Evolutionary conservation across 495 filamentous ascomycete genomes (phyloP).

Genomic region (Saxispiralis lemnorum): DNA sequence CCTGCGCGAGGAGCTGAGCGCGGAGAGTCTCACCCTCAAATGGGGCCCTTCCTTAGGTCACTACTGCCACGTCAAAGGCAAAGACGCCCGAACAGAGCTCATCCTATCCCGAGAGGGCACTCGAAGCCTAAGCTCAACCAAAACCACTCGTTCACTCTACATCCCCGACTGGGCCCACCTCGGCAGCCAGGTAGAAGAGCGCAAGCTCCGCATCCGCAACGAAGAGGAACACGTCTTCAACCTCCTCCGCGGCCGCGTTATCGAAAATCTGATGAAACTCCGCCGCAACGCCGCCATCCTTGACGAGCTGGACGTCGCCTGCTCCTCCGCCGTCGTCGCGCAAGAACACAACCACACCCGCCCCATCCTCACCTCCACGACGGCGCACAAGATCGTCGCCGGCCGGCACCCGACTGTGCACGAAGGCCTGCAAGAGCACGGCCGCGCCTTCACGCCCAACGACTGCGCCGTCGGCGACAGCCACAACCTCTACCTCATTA

Average conservation of each 20-base stretch:
- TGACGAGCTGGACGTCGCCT: constrained; percentile 78
- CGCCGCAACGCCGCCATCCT: constrained; percentile 75
- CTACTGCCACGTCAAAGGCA: constrained; percentile 79
- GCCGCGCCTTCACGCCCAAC: constrained; percentile 68
- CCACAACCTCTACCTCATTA: constrained; percentile 72
- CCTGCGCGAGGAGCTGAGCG: constrained; percentile 37
- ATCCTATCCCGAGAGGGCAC: constrained; percentile 32
- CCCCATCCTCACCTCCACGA: constrained; percentile 43
- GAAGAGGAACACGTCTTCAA: constrained; percentile 66
- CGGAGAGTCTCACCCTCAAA: constrained; percentile 43
- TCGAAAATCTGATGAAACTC: constrained; percentile 60
- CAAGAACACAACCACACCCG: constrained; percentile 53
- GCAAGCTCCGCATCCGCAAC: constrained; percentile 52
- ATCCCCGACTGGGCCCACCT: constrained; percentile 66
- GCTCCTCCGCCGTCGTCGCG: constrained; percentile 65
- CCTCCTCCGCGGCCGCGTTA: constrained; percentile 52
- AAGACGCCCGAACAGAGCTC: constrained; percentile 37
- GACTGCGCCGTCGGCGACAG: constrained; percentile 59
- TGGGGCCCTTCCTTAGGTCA: constrained; percentile 76
- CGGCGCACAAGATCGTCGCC: constrained; percentile 49
- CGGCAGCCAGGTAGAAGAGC: constrained; percentile 53
- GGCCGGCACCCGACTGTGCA: constrained; percentile 86
- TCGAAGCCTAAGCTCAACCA: constrained; percentile 54
- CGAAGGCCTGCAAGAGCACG: constrained; percentile 57
- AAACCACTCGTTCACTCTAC: constrained; percentile 71